These are phyloP conservation scores for Stenocarpella maydis DNA, from an alignment of 2,329 filamentous ascomycete genomes.

Conservation along the genomic window DNA sequence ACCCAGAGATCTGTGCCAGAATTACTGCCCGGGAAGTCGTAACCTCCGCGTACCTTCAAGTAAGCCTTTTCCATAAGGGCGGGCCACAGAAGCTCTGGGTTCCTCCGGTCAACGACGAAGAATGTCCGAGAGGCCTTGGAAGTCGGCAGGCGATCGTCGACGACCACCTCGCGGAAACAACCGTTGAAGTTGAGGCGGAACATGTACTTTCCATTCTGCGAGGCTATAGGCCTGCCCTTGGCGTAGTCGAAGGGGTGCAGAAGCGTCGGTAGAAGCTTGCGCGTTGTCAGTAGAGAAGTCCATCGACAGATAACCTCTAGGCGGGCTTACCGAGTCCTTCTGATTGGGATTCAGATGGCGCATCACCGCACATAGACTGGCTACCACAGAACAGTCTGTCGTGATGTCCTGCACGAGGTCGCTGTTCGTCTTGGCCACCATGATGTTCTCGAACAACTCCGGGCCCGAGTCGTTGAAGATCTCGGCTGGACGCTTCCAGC, in stretches of 20 bases:
- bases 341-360: slow-evolving; percentile 71
- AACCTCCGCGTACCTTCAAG: slow-evolving; percentile 91
- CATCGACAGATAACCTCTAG: neutral
- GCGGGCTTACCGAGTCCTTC: slow-evolving; percentile 67
- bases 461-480: slow-evolving; percentile 57
- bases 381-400: slow-evolving; percentile 96
- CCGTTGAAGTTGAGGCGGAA: slow-evolving; percentile 97
- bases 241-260: slow-evolving; percentile 78
- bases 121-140: slow-evolving; percentile 79
- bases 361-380: slow-evolving; percentile 86
- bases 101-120: slow-evolving; percentile 86
- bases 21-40: slow-evolving; percentile 97
- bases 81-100: slow-evolving; percentile 87
- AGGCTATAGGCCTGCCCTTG: slow-evolving; percentile 66
- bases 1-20: slow-evolving; percentile 95
- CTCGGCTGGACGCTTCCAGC: slow-evolving; percentile 82
- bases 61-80: slow-evolving; percentile 96
- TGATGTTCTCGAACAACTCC: slow-evolving; percentile 34
- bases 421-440: slow-evolving; percentile 58
- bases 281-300: slow-evolving; percentile 17
- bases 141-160: slow-evolving; percentile 87
- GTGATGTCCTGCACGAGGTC: slow-evolving; percentile 96
- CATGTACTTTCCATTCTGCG: slow-evolving; percentile 86
- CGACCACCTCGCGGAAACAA: slow-evolving; percentile 83
- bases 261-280: slow-evolving; percentile 72